Evolutionary conservation across 2,329 filamentous ascomycete genomes (phyloP).

Genomic region (Sporothrix brunneoviolacea): DNA sequence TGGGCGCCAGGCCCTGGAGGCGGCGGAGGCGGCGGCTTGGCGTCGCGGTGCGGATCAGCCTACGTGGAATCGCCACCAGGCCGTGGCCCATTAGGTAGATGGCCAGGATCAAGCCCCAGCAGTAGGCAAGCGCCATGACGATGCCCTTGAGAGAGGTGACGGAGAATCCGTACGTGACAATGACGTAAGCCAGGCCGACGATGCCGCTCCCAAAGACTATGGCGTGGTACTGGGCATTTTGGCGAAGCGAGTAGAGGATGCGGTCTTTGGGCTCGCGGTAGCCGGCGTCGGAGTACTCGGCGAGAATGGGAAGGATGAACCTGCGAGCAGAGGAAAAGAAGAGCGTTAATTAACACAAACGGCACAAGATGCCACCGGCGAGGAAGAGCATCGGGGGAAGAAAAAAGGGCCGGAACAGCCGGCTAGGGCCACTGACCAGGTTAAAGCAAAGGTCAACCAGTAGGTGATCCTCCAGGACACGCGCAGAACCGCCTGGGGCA

Average conservation of each 20-base stretch:
- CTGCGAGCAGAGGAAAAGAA: constrained; percentile 35
- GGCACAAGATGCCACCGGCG: not conserved
- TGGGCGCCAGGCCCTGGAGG: constrained; percentile 72
- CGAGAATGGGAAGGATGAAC: constrained; percentile 86
- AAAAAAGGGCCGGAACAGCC: not conserved
- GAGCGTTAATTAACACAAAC: not conserved
- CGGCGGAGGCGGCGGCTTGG: constrained; percentile 66
- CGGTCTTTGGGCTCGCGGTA: constrained; percentile 80
- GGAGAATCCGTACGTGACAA: constrained; percentile 68
- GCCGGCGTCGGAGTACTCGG: constrained; percentile 90
- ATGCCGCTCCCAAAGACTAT: constrained; percentile 66
- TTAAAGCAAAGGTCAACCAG: constrained; percentile 92
- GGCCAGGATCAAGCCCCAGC: constrained; percentile 83
- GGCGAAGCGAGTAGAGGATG: constrained; percentile 74
- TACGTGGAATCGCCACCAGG: constrained; percentile 80
- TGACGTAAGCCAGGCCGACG: constrained; percentile 74
- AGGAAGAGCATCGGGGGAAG: not conserved
- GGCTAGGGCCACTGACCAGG: constrained; percentile 57
- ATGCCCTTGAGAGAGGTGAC: constrained; percentile 70
- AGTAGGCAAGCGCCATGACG: constrained; percentile 90
- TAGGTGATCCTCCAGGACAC: constrained; percentile 94
- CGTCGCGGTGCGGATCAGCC: constrained; percentile 71
- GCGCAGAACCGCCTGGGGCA: constrained; percentile 68
- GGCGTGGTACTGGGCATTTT: constrained; percentile 83
- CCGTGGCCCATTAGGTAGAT: constrained; percentile 99